Percentiles rank a stretch among this genome's conserved stretches.
phyloP scores from a whole-genome alignment of 2,329 filamentous ascomycete genomes.

The Lachnellula suecica region DNA sequence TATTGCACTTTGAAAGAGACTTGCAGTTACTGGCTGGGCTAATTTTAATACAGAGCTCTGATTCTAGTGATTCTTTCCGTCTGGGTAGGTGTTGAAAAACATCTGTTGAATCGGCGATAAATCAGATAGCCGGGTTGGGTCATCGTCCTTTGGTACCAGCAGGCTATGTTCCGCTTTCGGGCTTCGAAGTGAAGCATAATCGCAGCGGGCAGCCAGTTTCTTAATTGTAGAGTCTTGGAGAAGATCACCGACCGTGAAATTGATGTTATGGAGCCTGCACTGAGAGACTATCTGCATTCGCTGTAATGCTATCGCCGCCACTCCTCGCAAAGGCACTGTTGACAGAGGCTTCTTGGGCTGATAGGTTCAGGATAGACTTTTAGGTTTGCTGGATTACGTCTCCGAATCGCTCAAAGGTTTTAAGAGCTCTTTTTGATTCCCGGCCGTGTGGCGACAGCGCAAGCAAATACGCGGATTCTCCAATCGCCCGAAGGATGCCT shows the following conservation, averaged over 20 bases:
- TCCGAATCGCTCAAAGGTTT: too few relatives aligned
- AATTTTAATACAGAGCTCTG: slow-evolving; percentile 19
- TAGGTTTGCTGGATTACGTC: background rate
- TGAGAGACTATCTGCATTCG: slow-evolving; percentile 45
- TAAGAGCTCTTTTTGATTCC: background rate
- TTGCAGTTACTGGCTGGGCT: background rate
- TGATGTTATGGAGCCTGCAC: background rate
- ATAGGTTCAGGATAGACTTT: background rate
- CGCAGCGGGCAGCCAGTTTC: background rate
- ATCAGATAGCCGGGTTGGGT: background rate
- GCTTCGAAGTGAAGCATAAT: slow-evolving; percentile 1
- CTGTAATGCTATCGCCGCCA: slow-evolving; percentile 44
- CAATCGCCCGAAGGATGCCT: background rate
- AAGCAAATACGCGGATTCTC: background rate
- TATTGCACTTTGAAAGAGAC: slow-evolving; percentile 24
- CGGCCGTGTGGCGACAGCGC: background rate
- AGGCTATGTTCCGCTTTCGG: background rate
- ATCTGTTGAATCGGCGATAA: background rate
- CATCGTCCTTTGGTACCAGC: background rate
- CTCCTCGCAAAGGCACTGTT: slow-evolving; percentile 34
- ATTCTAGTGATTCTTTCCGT: slow-evolving; percentile 23
- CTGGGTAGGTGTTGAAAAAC: background rate
- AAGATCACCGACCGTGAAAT: background rate
- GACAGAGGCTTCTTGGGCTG: background rate
- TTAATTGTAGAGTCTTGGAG: slow-evolving; percentile 1